phyloP scores from a whole-genome alignment of 768 basidiomycete species.

The Cystobasidium ongulense region DNA sequence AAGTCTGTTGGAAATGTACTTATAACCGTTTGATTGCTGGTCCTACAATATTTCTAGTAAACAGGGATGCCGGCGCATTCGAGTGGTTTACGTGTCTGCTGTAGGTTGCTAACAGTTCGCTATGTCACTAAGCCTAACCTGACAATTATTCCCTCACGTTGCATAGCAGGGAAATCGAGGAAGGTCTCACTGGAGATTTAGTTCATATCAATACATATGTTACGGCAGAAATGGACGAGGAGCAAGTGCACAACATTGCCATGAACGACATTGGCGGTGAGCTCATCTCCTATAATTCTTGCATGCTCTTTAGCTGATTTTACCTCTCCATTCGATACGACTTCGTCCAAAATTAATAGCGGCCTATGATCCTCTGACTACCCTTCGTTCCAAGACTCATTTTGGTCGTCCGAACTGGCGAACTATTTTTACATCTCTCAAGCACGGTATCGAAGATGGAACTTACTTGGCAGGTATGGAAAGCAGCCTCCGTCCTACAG shows the following conservation, averaged over 20 bases:
- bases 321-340: too few relatives aligned
- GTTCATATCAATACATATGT: slow-evolving; percentile 84
- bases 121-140: background rate
- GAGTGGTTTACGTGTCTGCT: slow-evolving; percentile 91
- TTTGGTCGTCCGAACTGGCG: slow-evolving; percentile 85
- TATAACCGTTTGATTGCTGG: background rate
- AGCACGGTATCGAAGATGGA: slow-evolving; percentile 68
- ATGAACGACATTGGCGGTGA: slow-evolving; percentile 74
- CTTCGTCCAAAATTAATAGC: background rate
- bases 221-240: slow-evolving; percentile 72
- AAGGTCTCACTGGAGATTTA: slow-evolving; percentile 64
- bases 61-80: slow-evolving; percentile 81
- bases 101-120: slow-evolving; percentile 44
- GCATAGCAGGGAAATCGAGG: slow-evolving; percentile 21
- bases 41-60: background rate
- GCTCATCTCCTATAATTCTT: too few relatives aligned
- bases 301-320: too few relatives aligned
- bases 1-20: slow-evolving; percentile 32
- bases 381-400: slow-evolving; percentile 77
- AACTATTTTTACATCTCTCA: slow-evolving; percentile 65
- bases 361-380: slow-evolving; percentile 71
- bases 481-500: slow-evolving; percentile 69
- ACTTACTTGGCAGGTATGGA: slow-evolving; percentile 69
- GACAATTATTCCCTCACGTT: background rate
- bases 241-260: slow-evolving; percentile 65